phyloP scores from a whole-genome alignment of 2,329 filamentous ascomycete genomes.

The Aquanectria penicillioides region DNA sequence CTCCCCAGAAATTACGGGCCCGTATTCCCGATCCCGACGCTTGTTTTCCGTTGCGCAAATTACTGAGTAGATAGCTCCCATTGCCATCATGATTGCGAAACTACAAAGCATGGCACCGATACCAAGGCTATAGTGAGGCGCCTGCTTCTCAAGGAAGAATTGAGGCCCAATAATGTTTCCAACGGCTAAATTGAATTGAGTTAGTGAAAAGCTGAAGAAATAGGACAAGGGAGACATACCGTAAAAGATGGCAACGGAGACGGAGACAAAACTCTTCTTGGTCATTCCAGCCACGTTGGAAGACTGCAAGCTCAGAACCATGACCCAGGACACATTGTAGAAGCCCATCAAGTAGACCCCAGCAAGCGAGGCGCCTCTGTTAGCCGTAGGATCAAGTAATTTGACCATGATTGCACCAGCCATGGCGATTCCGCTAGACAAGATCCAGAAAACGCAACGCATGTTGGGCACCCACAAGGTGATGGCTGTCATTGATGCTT shows the following conservation, averaged over 20 bases:
- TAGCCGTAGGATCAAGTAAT: slow-evolving; percentile 23
- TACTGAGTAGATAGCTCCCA: slow-evolving; percentile 33
- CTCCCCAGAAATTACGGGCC: no score
- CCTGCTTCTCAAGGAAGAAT: slow-evolving; percentile 40
- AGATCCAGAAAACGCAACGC: slow-evolving; percentile 45
- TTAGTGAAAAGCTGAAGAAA: background rate
- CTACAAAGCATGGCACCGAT: slow-evolving; percentile 42
- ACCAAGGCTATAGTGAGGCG: slow-evolving; percentile 41
- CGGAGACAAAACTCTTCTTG: slow-evolving; percentile 44
- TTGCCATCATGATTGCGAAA: slow-evolving; percentile 38
- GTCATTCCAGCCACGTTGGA: slow-evolving; percentile 44
- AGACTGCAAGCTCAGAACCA: slow-evolving; percentile 41
- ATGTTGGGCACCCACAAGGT: slow-evolving; percentile 42
- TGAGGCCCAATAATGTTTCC: slow-evolving; percentile 46
- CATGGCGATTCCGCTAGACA: slow-evolving; percentile 34
- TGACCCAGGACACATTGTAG: slow-evolving; percentile 42
- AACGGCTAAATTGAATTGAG: slow-evolving; percentile 27
- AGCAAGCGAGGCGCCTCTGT: slow-evolving; percentile 40
- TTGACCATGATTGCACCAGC: slow-evolving; percentile 42
- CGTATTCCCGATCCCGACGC: slow-evolving; percentile 22
- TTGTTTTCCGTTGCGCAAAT: slow-evolving; percentile 40
- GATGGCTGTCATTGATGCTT: slow-evolving; percentile 34
- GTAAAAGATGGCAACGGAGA: slow-evolving; percentile 43
- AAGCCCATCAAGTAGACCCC: slow-evolving; percentile 48
- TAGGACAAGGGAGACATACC: slow-evolving; percentile 10